Conservation (phyloP, 371 early-diverging fungal genomes). For the Mucor racemosus region DNA sequence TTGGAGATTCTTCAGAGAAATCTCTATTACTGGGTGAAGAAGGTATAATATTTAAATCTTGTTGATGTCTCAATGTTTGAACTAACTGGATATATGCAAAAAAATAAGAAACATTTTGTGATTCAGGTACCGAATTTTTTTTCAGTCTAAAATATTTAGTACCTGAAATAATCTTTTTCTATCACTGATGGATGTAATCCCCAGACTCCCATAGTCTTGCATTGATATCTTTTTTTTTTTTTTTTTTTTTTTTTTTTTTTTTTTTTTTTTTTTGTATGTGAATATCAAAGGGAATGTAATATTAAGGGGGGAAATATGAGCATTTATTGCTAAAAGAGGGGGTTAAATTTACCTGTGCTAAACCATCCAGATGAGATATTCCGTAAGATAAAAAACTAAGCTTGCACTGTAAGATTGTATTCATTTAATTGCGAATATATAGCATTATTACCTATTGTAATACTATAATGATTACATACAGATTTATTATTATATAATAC, state of each 20-base stretch:
- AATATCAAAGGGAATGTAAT: not conserved
- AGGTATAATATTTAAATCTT: not conserved
- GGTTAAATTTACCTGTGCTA: not conserved
- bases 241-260: constrained; percentile 23
- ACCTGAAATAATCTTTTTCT: constrained; percentile 71
- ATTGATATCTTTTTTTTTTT: constrained; percentile 60
- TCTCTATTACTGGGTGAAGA: constrained; percentile 5
- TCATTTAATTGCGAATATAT: not conserved
- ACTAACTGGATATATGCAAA: constrained; percentile 47
- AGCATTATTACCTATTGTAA: not conserved
- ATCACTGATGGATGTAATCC: constrained; percentile 76
- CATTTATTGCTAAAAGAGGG: not conserved
- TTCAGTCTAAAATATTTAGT: constrained; percentile 32
- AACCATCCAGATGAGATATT: not conserved
- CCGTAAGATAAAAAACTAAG: not conserved
- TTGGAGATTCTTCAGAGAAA: not conserved
- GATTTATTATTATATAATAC: not conserved
- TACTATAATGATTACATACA: not conserved
- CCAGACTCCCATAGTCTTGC: constrained; percentile 76
- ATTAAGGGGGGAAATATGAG: not conserved
- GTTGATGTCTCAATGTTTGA: constrained; percentile 25
- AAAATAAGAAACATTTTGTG: not conserved
- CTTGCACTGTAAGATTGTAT: not conserved
- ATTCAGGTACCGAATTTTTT: constrained; percentile 19
- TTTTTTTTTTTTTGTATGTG: constrained; percentile 1